Evolutionary conservation across 164 flowering plant genomes (phyloP), one percentile per base, ranked within the genome.

Genomic region (Akebia trifoliata): DNA sequence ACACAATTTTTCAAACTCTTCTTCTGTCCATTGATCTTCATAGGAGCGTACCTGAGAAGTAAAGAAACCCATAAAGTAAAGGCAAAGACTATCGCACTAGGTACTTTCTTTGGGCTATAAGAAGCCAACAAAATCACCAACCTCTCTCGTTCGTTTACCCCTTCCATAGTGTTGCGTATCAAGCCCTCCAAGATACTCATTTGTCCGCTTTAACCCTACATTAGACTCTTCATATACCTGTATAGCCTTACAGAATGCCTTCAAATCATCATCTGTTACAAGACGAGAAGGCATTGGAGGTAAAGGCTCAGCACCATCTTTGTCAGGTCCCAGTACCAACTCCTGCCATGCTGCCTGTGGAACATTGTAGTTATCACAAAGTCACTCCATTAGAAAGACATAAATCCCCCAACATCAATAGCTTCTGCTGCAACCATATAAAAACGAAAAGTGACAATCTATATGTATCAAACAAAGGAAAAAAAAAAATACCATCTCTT

Each of bases 21-120:
- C 99, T 74, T 94, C 99, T 15, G 97, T 87, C 96, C 83, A 81
- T 71, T 90, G 97, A 66, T 94, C 99, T 75, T 90, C 99, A 73
- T 94, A 94, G 38, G 97, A 93, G 21, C 99, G 89, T 38, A 93
- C 99, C 99, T 93, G 49, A 50, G 57, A 51, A 54, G 40, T 20
- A 55, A 67, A 59, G 4, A 52, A 58, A 51, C 40, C 47, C 21
- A 24, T 9, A 32, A 45, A 2, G 51, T 12, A 34, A 50, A 5
- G 31, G 29, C 11, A 39, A 30, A 20, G 3, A 26, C 7, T 20
- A 12, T 40, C n/a, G 8, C 7, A 46, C 53, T 26, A 20, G 15
- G 28, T 54, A 17, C 26, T 4, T 24, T 44, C 15, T 17, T 25
- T 45, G 35, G 21, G 1, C 49, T 21, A 25, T 35, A 39, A 52